phyloP scores from a whole-genome alignment of 805 yeast species.

The Kurtzmaniella cleridarum region DNA sequence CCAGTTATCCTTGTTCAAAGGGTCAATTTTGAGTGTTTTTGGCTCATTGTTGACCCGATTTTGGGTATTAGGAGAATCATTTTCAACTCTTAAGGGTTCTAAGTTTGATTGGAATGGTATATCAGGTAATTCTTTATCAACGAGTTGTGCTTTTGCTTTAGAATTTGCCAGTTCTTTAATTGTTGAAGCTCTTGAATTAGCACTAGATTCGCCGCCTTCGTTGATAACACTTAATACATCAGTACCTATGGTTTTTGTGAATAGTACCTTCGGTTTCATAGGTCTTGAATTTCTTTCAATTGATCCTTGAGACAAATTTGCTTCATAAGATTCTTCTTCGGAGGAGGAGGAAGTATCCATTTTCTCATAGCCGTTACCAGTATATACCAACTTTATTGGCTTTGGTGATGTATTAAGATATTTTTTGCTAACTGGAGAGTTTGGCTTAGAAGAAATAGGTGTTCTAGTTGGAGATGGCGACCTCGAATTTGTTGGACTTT shows the following conservation, averaged over 20 bases:
- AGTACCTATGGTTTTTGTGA: background rate
- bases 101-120: too few species aligned
- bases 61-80: too few species aligned
- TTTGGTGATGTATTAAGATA: conserved; percentile 8
- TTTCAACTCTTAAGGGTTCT: too few species aligned
- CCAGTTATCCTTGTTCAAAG: too few species aligned
- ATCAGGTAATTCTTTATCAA: too few species aligned
- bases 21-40: too few species aligned
- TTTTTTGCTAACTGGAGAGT: conserved; percentile 12
- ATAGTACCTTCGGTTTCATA: background rate
- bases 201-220: conserved; percentile 22
- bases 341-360: conserved; percentile 20
- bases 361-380: conserved; percentile 33
- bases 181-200: conserved; percentile 25
- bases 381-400: conserved; percentile 22
- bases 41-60: too few species aligned
- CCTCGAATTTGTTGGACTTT: conserved; percentile 6
- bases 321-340: conserved; percentile 2
- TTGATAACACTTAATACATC: conserved; percentile 41
- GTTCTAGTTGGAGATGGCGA: conserved; percentile 10
- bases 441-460: conserved; percentile 1
- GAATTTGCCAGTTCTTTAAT: conserved; percentile 7
- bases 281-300: background rate
- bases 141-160: too few species aligned
- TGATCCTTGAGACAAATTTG: background rate